These are phyloP conservation scores for Penicillium sp. DNA, from an alignment of 2,329 filamentous ascomycete genomes.

Conservation along the genomic window DNA sequence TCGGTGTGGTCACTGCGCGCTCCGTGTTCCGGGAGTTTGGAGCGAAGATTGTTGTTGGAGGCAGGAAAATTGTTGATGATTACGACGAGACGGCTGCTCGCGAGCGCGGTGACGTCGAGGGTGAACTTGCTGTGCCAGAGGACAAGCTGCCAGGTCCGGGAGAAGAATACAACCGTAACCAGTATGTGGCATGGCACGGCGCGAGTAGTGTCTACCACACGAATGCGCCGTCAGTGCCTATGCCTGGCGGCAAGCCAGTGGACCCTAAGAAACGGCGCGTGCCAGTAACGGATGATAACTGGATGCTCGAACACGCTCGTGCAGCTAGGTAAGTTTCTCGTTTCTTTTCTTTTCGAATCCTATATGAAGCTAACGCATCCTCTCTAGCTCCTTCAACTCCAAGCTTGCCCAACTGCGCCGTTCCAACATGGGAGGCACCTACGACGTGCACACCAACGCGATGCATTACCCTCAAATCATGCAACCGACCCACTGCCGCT, in stretches of 20 bases:
- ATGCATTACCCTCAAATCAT: slow-evolving; percentile 85
- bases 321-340: slow-evolving; percentile 70
- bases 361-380: slow-evolving; percentile 17
- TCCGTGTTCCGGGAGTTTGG: slow-evolving; percentile 98
- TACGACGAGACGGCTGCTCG: slow-evolving; percentile 77
- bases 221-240: slow-evolving; percentile 70
- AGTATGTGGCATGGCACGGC: slow-evolving; percentile 98
- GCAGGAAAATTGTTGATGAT: slow-evolving; percentile 81
- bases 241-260: slow-evolving; percentile 68
- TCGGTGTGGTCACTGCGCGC: slow-evolving; percentile 92
- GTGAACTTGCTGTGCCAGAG: slow-evolving; percentile 85
- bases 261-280: slow-evolving; percentile 82
- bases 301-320: slow-evolving; percentile 92
- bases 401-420: slow-evolving; percentile 67
- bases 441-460: slow-evolving; percentile 90
- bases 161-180: slow-evolving; percentile 96
- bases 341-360: not conserved
- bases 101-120: slow-evolving; percentile 76
- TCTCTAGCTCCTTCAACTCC: slow-evolving; percentile 75
- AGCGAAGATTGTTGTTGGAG: slow-evolving; percentile 88
- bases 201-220: slow-evolving; percentile 95
- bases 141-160: slow-evolving; percentile 73
- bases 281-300: slow-evolving; percentile 88
- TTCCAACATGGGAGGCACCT: slow-evolving; percentile 71
- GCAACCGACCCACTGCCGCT: slow-evolving; percentile 83